Evolutionary conservation across 2,329 filamentous ascomycete species (phyloP), one percentile per base, ranked within the genome.

Genomic region (Cordyceps tenuipes): DNA sequence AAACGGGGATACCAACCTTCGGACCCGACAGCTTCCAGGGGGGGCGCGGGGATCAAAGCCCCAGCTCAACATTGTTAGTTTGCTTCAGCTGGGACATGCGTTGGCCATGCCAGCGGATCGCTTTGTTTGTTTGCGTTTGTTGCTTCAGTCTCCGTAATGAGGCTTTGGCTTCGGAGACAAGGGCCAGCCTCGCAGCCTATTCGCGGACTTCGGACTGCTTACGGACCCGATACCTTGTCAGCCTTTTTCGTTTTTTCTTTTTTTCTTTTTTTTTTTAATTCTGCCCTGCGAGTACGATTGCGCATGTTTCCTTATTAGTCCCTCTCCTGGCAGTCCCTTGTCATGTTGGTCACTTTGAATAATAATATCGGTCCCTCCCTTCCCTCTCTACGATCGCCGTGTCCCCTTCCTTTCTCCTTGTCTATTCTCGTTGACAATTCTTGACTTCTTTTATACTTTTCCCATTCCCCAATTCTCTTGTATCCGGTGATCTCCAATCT

Each of bases 191-290:
- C 12, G 19, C 44, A 47, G 9, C 21, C 21, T n/a, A 41, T 12
- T 58, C 36, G 56, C 56, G 56, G 56, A 58, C 47, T 58, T 58
- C 56, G 56, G 56, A 51, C 15, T 26, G 23, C 34, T 51, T 17
- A 51, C 56, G 47, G 56, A 58, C 56, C 56, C 56, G 56, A 51
- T 46, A 36, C 44, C 26, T 47, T 26, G 13, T 26, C 21, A 21
- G 31, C 17, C 8, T 26, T 36, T 10, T 13, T 10, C n/a, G n/a
- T 36, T 10, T 29, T 29, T 29, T 46, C 49, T 34, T 19, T 41
- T 17, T 31, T n/a, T n/a, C n/a, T n/a, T n/a, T n/a, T n/a, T n/a
- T n/a, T n/a, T n/a, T n/a, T n/a, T n/a, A n/a, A n/a, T n/a, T n/a
- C n/a, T n/a, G n/a, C 23, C 3, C 4, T 23, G 56, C 48, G 57